Evolutionary conservation across 1,139 yeast species (phyloP).

Genomic region (Kurtzmaniella quercitrusa): DNA sequence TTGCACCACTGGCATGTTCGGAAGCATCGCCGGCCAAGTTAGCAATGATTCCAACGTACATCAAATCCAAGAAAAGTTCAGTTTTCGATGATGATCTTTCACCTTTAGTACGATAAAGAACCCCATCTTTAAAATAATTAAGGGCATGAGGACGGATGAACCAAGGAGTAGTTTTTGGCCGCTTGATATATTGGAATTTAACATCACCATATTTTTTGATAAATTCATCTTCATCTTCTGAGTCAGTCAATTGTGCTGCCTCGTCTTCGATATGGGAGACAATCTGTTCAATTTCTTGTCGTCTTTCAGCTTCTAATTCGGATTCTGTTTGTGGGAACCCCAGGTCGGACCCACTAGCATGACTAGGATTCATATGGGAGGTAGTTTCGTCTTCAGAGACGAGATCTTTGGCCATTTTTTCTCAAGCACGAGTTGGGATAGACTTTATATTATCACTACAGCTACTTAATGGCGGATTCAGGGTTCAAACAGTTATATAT

Average conservation of each 20-base stretch:
- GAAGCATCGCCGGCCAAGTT: conserved; percentile 55
- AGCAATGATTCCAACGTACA: conserved; percentile 63
- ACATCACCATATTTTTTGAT: conserved; percentile 49
- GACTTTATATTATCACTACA: no score
- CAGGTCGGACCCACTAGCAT: neutral
- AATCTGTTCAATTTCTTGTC: neutral
- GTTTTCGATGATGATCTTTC: conserved; percentile 50
- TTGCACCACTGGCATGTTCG: conserved; percentile 44
- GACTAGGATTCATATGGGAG: neutral
- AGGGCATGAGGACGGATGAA: conserved; percentile 56
- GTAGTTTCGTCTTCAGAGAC: neutral
- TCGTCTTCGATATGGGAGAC: conserved; percentile 5
- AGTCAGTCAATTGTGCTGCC: conserved; percentile 20
- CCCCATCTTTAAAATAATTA: conserved; percentile 58
- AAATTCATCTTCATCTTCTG: conserved; percentile 44
- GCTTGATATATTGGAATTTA: conserved; percentile 43
- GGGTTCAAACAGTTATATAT: no score
- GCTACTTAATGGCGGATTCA: no score
- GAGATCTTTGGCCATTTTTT: neutral
- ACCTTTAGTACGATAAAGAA: conserved; percentile 50
- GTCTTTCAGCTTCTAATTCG: neutral
- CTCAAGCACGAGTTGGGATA: no score
- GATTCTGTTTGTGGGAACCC: neutral
- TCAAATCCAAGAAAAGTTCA: conserved; percentile 58
- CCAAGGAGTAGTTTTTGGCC: conserved; percentile 42